Evolutionary conservation across 1,284 basidiomycete species (phyloP).

Genomic region (Apiotrichum mycotoxinovorans): DNA sequence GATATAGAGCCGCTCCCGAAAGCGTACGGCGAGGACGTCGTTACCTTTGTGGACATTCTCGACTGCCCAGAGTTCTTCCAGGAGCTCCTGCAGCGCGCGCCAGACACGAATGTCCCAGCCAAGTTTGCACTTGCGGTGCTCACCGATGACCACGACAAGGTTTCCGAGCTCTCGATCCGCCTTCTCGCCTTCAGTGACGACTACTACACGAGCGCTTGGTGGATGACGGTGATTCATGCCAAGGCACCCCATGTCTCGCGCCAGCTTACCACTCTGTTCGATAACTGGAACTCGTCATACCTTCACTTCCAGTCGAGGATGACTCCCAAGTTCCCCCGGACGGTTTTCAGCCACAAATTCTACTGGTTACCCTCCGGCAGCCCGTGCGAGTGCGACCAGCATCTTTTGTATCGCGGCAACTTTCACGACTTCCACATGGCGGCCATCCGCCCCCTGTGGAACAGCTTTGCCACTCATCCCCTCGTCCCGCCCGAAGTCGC

Average conservation of each 20-base stretch:
- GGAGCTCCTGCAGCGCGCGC: not conserved
- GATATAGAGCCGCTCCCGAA: not conserved
- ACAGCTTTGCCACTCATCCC: not conserved
- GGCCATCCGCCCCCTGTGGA: not conserved
- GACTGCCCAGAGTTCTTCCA: not conserved
- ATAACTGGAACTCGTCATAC: constrained; percentile 1
- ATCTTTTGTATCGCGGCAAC: not conserved
- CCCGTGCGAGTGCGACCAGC: not conserved
- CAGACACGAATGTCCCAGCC: not conserved
- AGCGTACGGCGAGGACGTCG: not conserved
- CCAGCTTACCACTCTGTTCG: not conserved
- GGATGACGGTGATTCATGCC: not conserved
- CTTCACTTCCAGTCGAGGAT: not conserved
- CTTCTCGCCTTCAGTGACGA: not conserved
- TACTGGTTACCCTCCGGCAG: not conserved
- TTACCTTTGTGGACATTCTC: not conserved
- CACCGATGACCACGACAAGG: not conserved
- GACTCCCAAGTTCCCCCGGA: not conserved
- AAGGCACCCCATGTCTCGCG: not conserved
- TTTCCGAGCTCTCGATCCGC: not conserved
- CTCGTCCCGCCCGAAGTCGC: not conserved
- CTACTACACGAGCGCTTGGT: constrained; percentile 1
- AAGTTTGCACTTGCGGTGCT: not conserved
- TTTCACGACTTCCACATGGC: not conserved
- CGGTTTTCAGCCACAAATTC: not conserved